Percentiles rank a stretch among this genome's conserved stretches.
Conservation (phyloP, 2,329 filamentous ascomycete species). For the Biscogniauxia marginata region DNA sequence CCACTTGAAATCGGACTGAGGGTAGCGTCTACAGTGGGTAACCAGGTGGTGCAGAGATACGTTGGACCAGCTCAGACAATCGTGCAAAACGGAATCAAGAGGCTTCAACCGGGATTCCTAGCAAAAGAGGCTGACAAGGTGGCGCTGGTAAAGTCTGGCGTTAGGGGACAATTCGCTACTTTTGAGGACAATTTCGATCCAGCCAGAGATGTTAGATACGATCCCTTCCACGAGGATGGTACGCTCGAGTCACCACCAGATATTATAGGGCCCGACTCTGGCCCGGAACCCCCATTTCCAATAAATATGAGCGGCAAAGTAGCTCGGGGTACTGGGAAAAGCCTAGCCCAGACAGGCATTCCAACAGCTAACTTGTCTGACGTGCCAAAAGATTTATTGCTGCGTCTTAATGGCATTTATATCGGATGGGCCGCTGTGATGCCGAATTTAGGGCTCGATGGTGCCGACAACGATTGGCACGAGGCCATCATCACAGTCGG, state of each 20-base stretch:
- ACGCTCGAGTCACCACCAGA: slow-evolving; percentile 33
- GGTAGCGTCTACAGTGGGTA: slow-evolving; percentile 50
- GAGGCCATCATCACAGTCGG: slow-evolving; percentile 58
- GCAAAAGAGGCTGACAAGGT: slow-evolving; percentile 42
- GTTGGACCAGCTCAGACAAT: slow-evolving; percentile 41
- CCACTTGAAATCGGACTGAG: slow-evolving; percentile 65
- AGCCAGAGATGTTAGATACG: slow-evolving; percentile 35
- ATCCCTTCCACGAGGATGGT: slow-evolving; percentile 33
- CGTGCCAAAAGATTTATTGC: slow-evolving; percentile 51
- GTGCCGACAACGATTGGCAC: slow-evolving; percentile 50
- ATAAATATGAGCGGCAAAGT: slow-evolving; percentile 51
- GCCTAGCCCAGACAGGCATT: slow-evolving; percentile 40
- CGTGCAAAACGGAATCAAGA: slow-evolving; percentile 39
- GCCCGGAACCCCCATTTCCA: slow-evolving; percentile 54
- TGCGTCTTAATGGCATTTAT: slow-evolving; percentile 60
- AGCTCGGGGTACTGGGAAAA: slow-evolving; percentile 42
- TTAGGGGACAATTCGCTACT: slow-evolving; percentile 32
- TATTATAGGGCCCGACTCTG: slow-evolving; percentile 48
- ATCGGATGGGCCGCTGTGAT: slow-evolving; percentile 60
- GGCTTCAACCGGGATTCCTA: slow-evolving; percentile 31
- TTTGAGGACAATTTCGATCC: slow-evolving; percentile 39
- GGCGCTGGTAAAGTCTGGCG: slow-evolving; percentile 35
- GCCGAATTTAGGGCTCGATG: slow-evolving; percentile 33
- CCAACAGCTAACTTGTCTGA: slow-evolving; percentile 55
- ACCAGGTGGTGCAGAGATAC: slow-evolving; percentile 44